These are phyloP conservation scores for Claviceps sp. DNA, from an alignment of 2,329 filamentous ascomycete species.

Conservation along the genomic window DNA sequence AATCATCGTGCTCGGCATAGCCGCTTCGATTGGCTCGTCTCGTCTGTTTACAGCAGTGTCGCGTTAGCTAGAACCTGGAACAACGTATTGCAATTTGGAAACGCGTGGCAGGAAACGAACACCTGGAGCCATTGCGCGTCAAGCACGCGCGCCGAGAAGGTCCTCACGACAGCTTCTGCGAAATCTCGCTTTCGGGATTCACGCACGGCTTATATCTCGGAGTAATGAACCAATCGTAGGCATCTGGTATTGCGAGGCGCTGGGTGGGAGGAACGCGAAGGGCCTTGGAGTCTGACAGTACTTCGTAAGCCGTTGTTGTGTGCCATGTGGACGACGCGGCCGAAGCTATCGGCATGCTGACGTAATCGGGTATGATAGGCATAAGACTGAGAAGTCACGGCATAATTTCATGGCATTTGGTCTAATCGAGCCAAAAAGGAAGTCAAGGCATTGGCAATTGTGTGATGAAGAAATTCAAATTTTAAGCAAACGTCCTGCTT, in stretches of 20 bases:
- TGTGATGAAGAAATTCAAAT: not conserved
- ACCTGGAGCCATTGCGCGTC: constrained; percentile 25
- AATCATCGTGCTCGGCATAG: constrained; percentile 47
- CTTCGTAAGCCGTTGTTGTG: too few species aligned
- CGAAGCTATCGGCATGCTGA: constrained; percentile 1
- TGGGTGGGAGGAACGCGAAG: not conserved
- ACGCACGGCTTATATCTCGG: not conserved
- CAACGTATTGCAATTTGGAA: not conserved
- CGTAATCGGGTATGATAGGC: constrained; percentile 1
- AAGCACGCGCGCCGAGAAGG: not conserved
- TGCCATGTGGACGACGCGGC: not conserved
- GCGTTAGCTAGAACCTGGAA: constrained; percentile 8
- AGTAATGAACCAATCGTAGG: not conserved
- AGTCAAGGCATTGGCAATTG: not conserved
- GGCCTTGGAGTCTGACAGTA: not conserved
- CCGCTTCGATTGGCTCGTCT: constrained; percentile 42
- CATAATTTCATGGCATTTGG: not conserved
- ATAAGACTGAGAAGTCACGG: not conserved
- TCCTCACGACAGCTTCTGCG: not conserved
- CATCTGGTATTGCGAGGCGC: not conserved
- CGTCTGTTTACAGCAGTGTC: constrained; percentile 25
- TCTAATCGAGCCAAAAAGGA: too few species aligned
- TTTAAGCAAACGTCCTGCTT: not conserved
- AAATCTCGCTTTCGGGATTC: not conserved
- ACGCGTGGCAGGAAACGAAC: constrained; percentile 13